Percentiles rank a stretch among this genome's conserved stretches.
Conservation (phyloP, 2,329 filamentous ascomycete genomes). For the Xylariomycetidae sp. region DNA sequence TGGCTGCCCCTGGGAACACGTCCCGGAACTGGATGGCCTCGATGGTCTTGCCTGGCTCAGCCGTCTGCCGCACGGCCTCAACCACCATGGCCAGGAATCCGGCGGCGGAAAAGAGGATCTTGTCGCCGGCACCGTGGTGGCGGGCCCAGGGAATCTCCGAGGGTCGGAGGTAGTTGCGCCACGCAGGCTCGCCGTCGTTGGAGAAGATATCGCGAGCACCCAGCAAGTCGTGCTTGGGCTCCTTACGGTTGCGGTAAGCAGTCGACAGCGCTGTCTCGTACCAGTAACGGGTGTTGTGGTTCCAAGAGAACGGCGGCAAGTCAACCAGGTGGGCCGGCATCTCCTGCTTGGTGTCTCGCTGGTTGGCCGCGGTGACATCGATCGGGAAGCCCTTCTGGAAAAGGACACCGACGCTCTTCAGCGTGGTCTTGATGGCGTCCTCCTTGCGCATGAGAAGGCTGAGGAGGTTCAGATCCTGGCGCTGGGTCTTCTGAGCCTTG, state of each 20-base stretch:
- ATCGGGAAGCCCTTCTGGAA: constrained; percentile 25
- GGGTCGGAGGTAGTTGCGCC: constrained; percentile 30
- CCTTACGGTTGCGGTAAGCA: constrained; percentile 27
- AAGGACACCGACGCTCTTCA: constrained; percentile 22
- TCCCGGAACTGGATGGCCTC: constrained; percentile 26
- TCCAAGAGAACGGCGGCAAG: constrained; percentile 41
- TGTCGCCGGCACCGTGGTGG: constrained; percentile 42
- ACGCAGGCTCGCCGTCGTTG: constrained; percentile 25
- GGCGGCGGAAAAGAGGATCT: constrained; percentile 42
- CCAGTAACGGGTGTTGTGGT: constrained; percentile 37
- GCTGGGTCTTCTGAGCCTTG: constrained; percentile 19
- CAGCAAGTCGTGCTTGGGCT: constrained; percentile 33
- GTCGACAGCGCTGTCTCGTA: constrained; percentile 28
- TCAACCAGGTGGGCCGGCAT: constrained; percentile 26
- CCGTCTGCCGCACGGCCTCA: constrained; percentile 27
- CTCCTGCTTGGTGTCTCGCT: constrained; percentile 22
- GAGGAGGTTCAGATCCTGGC: constrained; percentile 18
- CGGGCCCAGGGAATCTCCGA: constrained; percentile 37
- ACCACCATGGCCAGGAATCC: constrained; percentile 30
- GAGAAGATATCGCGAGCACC: constrained; percentile 26
- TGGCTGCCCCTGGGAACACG: constrained; percentile 20
- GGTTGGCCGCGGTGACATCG: constrained; percentile 26
- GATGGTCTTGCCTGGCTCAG: constrained; percentile 18
- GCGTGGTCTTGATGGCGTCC: constrained; percentile 22
- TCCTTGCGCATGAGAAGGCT: constrained; percentile 24